phyloP scores from a whole-genome alignment of 305 asterid genomes.

The Solanum hybrid region DNA sequence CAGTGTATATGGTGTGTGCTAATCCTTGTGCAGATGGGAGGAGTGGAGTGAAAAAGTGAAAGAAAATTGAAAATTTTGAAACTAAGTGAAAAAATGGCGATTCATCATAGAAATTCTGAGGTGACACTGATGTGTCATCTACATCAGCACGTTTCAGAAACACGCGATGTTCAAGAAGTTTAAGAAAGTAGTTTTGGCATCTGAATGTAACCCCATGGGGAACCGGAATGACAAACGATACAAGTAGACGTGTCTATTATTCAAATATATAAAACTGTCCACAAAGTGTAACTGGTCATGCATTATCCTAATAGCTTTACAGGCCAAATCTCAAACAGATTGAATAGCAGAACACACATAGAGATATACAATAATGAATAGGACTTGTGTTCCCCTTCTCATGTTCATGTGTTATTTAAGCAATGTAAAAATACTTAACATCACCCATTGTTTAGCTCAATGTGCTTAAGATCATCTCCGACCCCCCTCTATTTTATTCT shows the following conservation, averaged over 20 bases:
- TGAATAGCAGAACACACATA: neutral
- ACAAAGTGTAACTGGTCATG: neutral
- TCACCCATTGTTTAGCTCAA: neutral
- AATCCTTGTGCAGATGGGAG: neutral
- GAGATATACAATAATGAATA: neutral
- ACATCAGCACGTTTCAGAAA: neutral
- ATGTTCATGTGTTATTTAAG: neutral
- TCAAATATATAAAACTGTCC: neutral
- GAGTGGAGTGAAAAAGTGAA: neutral
- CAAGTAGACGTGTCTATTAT: neutral
- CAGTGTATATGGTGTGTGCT: neutral
- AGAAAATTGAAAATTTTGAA: neutral
- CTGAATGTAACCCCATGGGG: neutral
- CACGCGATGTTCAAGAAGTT: neutral
- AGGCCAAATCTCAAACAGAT: neutral
- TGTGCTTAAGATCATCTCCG: neutral
- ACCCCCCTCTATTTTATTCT: neutral
- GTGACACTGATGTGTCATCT: neutral
- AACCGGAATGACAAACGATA: neutral
- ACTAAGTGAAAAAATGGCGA: neutral
- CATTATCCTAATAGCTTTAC: neutral
- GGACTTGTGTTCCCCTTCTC: neutral
- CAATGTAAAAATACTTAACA: neutral
- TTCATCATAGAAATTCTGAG: neutral
- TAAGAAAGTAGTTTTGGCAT: neutral